Evolutionary conservation across 108 stramenopile genomes (phyloP).

Genomic region (Fragilaria radians): DNA sequence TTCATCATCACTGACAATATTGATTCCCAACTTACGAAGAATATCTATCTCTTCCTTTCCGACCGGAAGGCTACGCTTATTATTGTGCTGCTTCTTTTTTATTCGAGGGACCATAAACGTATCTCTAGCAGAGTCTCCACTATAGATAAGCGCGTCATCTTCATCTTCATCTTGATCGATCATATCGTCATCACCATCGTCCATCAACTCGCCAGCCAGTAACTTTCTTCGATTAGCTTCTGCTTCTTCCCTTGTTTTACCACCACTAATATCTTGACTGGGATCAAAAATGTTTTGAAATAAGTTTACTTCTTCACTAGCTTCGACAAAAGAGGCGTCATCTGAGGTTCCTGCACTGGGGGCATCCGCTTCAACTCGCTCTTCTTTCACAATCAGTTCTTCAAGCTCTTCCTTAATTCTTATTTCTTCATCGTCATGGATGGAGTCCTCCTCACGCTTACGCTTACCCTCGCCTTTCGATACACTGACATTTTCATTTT

Average conservation of each 20-base stretch:
- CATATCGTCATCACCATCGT: conserved; percentile 8
- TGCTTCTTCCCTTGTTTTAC: conserved; percentile 76
- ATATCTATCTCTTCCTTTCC: conserved; percentile 58
- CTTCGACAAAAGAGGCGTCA: conserved; percentile 10
- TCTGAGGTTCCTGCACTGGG: conserved; percentile 3
- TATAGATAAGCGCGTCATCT: conserved; percentile 9
- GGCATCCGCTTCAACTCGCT: conserved; percentile 6
- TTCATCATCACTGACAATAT: conserved; percentile 77
- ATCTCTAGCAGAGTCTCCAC: conserved; percentile 4
- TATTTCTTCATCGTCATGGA: conserved; percentile 21
- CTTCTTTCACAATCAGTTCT: conserved; percentile 14
- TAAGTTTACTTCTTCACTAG: conserved; percentile 48
- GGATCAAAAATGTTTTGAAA: conserved; percentile 67
- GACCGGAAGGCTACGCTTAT: conserved; percentile 34
- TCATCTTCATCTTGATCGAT: conserved; percentile 30
- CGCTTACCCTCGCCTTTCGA: conserved; percentile 21
- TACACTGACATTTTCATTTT: conserved; percentile 18
- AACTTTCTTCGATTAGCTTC: conserved; percentile 71
- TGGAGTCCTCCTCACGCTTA: conserved; percentile 17
- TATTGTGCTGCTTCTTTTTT: conserved; percentile 11
- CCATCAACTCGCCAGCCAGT: conserved; percentile 54
- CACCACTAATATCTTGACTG: conserved; percentile 45
- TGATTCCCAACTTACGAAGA: conserved; percentile 54
- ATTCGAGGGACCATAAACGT: conserved; percentile 7
- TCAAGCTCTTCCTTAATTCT: conserved; percentile 27